A percentile compares a stretch with the other conserved stretches of the same genome.
Conservation (phyloP, 192 early-diverging fungal genomes). For the Lobosporangium transversale region DNA sequence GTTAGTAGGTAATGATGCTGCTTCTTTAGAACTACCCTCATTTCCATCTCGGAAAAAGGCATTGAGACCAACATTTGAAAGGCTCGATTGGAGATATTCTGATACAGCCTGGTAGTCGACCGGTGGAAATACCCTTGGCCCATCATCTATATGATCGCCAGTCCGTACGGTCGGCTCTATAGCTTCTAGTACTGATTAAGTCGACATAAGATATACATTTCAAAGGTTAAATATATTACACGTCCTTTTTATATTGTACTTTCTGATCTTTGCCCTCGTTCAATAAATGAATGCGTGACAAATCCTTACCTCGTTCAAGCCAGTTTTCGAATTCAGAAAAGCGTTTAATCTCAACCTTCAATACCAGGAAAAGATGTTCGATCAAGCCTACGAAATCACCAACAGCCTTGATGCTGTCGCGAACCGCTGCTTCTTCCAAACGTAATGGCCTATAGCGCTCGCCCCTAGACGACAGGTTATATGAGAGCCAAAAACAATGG, state of each 20-base stretch:
- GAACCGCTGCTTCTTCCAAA: constrained; percentile 10
- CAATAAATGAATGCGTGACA: too few relatives aligned
- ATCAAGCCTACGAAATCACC: constrained; percentile 34
- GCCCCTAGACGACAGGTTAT: too few relatives aligned
- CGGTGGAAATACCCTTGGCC: constrained; percentile 15
- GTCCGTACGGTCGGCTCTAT: constrained; percentile 16
- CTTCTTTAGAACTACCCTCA: background rate
- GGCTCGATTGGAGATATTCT: constrained; percentile 16
- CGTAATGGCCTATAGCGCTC: constrained; percentile 19
- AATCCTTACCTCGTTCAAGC: constrained; percentile 36
- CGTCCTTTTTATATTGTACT: too few relatives aligned
- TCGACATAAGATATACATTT: too few relatives aligned
- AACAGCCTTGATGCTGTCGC: constrained; percentile 29
- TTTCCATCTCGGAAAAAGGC: constrained; percentile 17
- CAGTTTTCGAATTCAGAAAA: constrained; percentile 46
- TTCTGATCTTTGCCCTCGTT: too few relatives aligned
- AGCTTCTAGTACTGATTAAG: constrained; percentile 18
- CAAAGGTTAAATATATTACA: too few relatives aligned
- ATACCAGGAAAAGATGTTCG: constrained; percentile 24
- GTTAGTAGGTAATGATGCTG: too few relatives aligned
- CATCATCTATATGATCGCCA: constrained; percentile 13
- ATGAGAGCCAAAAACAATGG: too few relatives aligned
- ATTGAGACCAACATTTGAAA: constrained; percentile 1
- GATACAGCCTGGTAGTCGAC: constrained; percentile 18
- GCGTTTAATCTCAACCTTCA: constrained; percentile 35